Base-by-base conservation (phyloP, 2,329 filamentous ascomycete genomes). In the Sphaerulina vaccinii region DNA sequence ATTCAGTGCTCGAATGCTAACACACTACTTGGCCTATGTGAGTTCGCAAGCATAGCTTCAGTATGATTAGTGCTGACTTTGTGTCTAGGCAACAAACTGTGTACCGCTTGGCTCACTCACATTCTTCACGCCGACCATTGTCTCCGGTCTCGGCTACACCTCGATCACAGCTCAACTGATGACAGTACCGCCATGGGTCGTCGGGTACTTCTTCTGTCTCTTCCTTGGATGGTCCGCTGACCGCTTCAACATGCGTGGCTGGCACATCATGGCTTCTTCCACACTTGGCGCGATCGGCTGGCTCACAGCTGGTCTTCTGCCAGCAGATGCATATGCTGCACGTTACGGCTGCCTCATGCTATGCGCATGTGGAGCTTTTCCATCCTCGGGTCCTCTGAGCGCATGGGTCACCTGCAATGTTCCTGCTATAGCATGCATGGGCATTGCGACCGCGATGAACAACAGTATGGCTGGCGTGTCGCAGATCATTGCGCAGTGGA, bases 41-140 rank as follows among this genome's bases (percentile, higher is more conserved):
- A 41, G 53, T 55, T 16, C 18, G 7, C 3, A 23, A 3, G 1
- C 10, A 18, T 3, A 35, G 18, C 2, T 13, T 24, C 3, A 22
- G 22, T 32, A 39, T 15, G 3, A 13, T 37, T n/a, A n/a, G 4
- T 27, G n/a, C 18, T 13, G 15, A 11, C 32, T 39, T 29, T 23
- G 18, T 1, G 6, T 37, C 9, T 22, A 56, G 54, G 59, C 68
- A 9, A 57, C 54, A n/a, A 57, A 66, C 37, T 66, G 64, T 33
- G 60, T 68, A 5, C 66, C 65, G 0, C 60, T 68, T 15, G 66
- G 66, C 21, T 64, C 59, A 1, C 61, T 67, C n/a, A 67, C 73
- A 2, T 81, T 80, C 68, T 80, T 80, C 62, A 79, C 79, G 52
- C 77, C 76, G 0, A 76, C 74, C 0, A 71, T 79, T 9, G 75